These are phyloP conservation scores for Picochlorum sp. DNA, from an alignment of 139 green algal species.

Conservation along the genomic window DNA sequence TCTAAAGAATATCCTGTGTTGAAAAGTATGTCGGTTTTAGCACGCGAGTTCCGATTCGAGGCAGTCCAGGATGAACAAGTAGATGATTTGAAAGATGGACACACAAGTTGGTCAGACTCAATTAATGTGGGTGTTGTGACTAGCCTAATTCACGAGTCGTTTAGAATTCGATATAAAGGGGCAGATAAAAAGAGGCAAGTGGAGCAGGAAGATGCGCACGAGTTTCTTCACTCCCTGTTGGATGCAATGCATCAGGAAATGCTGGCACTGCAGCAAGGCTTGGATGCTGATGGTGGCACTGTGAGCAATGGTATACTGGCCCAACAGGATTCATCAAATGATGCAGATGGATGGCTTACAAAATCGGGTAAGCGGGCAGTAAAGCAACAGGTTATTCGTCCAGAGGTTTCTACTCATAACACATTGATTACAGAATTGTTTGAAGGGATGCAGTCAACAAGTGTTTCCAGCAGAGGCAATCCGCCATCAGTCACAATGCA, in stretches of 20 bases:
- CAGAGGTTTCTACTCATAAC: slow-evolving; percentile 4
- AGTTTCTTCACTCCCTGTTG: slow-evolving; percentile 71
- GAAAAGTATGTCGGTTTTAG: slow-evolving; percentile 40
- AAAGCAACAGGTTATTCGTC: slow-evolving; percentile 13
- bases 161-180: not conserved
- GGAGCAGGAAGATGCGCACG: slow-evolving; percentile 76
- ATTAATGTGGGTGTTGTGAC: not conserved
- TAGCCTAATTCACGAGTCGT: not conserved
- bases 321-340: not conserved
- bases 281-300: not conserved
- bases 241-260: slow-evolving; percentile 64
- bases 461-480: slow-evolving; percentile 16
- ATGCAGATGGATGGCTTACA: slow-evolving; percentile 24
- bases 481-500: slow-evolving; percentile 46
- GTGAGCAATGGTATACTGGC: not conserved
- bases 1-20: slow-evolving; percentile 36
- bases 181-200: slow-evolving; percentile 8
- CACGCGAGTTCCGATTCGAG: slow-evolving; percentile 31
- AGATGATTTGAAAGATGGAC: not conserved
- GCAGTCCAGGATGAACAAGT: not conserved
- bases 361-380: slow-evolving; percentile 21
- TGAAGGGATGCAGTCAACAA: slow-evolving; percentile 4
- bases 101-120: not conserved
- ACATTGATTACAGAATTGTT: slow-evolving; percentile 19
- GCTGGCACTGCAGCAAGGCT: slow-evolving; percentile 17